Percentiles rank a stretch among this genome's conserved stretches.
phyloP scores from a whole-genome alignment of 495 filamentous ascomycete species.

The Podospora pseudocomata region DNA sequence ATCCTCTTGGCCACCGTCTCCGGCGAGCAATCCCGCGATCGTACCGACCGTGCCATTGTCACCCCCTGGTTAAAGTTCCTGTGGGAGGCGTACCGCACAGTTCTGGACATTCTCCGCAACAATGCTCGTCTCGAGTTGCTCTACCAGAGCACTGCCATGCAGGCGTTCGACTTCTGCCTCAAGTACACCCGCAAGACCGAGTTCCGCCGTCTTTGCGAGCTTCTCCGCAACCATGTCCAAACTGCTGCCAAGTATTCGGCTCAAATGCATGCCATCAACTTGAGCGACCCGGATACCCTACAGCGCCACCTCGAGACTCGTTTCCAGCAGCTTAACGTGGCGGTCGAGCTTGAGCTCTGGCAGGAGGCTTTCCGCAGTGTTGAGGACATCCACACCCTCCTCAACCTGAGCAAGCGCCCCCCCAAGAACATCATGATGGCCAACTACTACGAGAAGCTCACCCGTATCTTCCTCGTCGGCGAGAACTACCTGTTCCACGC shows the following conservation, averaged over 20 bases:
- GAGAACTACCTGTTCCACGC: conserved; percentile 99
- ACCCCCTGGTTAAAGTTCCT: conserved; percentile 99
- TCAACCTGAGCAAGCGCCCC: conserved; percentile 96
- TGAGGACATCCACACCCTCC: conserved; percentile 97
- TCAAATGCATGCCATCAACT: conserved; percentile 99
- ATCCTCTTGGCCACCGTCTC: conserved; percentile 97
- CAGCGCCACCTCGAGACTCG: conserved; percentile 96
- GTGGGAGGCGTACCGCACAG: conserved; percentile 99
- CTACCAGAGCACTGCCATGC: conserved; percentile 96
- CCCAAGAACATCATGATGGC: conserved; percentile 99
- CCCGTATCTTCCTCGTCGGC: conserved; percentile 95
- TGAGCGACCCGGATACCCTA: conserved; percentile 94
- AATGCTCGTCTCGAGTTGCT: conserved; percentile 96
- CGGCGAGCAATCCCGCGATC: conserved; percentile 92
- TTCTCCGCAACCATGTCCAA: conserved; percentile 96
- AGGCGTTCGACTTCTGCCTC: conserved; percentile 97
- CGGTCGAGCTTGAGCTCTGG: conserved; percentile 96
- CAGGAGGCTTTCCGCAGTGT: conserved; percentile 99
- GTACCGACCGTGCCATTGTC: conserved; percentile 95
- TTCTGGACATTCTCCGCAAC: conserved; percentile 96
- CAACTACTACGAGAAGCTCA: conserved; percentile 99
- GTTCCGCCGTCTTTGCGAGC: conserved; percentile 95
- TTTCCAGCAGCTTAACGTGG: conserved; percentile 97
- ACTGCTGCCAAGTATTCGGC: conserved; percentile 98
- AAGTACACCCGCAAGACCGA: conserved; percentile 99